These are phyloP conservation scores for Sordariomycetes sp. DNA, from an alignment of 2,329 filamentous ascomycete genomes.

Conservation along the genomic window DNA sequence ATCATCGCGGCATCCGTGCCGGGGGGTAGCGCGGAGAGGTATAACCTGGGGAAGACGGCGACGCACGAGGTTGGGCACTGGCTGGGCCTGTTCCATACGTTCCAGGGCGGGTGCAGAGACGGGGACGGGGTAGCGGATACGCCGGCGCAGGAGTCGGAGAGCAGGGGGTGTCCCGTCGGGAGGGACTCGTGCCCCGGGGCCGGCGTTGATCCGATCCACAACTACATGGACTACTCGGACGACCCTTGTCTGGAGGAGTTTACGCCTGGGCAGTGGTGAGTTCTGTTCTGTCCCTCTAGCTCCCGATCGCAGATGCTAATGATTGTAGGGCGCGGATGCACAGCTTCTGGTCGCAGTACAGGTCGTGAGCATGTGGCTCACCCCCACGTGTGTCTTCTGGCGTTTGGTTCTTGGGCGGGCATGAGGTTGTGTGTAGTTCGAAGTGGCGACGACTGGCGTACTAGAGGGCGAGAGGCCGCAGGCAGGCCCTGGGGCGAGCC, in stretches of 20 bases:
- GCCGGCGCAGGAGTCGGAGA: constrained; percentile 18
- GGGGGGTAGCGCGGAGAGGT: constrained; percentile 20
- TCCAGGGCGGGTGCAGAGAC: constrained; percentile 23
- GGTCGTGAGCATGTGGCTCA: not conserved
- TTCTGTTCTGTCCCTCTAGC: not conserved
- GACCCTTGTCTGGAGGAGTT: constrained; percentile 32
- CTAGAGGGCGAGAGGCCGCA: too few relatives aligned
- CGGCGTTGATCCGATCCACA: constrained; percentile 21
- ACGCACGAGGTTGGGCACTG: constrained; percentile 34
- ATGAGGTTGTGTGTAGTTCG: not conserved
- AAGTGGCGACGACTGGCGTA: too few relatives aligned
- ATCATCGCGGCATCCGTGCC: constrained; percentile 22
- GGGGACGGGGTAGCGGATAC: constrained; percentile 27
- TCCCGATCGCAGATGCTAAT: not conserved
- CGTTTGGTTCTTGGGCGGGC: not conserved
- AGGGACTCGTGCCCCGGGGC: constrained; percentile 19
- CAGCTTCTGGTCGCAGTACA: not conserved
- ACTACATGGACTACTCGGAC: constrained; percentile 26
- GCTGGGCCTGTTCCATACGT: constrained; percentile 33
- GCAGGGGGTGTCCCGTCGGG: constrained; percentile 20
- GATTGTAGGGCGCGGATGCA: not conserved
- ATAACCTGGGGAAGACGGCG: constrained; percentile 17
- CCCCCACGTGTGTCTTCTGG: not conserved
- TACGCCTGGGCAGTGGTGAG: constrained; percentile 21
- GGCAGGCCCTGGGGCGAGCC: too few relatives aligned